Conservation (phyloP, 2,329 filamentous ascomycete species). For the Penicillium sp. region DNA sequence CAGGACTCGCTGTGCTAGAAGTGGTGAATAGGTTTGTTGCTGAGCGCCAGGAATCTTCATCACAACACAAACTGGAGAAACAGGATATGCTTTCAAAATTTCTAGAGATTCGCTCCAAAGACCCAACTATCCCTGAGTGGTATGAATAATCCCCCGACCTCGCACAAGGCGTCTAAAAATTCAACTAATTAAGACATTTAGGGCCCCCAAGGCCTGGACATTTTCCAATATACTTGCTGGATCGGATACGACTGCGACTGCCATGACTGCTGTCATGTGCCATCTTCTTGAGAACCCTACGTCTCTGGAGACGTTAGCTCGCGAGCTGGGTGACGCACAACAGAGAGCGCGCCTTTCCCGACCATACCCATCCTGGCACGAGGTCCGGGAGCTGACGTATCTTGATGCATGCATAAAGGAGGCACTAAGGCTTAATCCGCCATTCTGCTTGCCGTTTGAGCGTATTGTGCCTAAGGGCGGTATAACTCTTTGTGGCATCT, state of each 20-base stretch:
- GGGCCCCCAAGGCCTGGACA: not conserved
- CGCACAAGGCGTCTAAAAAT: not conserved
- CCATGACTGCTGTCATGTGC: not conserved
- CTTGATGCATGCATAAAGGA: conserved; percentile 81
- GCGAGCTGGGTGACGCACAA: conserved; percentile 66
- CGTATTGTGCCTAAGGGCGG: conserved; percentile 74
- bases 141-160: not conserved
- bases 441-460: conserved; percentile 73
- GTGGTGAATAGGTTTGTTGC: not conserved
- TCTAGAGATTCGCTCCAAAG: too few species aligned
- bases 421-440: conserved; percentile 75
- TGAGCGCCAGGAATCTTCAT: not conserved
- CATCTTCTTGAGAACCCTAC: not conserved
- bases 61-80: too few species aligned
- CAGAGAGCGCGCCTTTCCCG: conserved; percentile 55
- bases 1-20: too few species aligned
- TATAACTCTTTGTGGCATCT: not conserved
- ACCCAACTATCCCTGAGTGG: too few species aligned
- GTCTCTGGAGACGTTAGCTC: conserved; percentile 18
- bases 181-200: too few species aligned
- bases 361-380: conserved; percentile 69
- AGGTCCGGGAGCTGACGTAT: conserved; percentile 68
- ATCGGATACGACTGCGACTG: not conserved
- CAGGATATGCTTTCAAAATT: too few species aligned
- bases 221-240: not conserved